These are phyloP conservation scores for Capsicum chinense DNA, from an alignment of 257 asterid genomes.

Conservation along the genomic window DNA sequence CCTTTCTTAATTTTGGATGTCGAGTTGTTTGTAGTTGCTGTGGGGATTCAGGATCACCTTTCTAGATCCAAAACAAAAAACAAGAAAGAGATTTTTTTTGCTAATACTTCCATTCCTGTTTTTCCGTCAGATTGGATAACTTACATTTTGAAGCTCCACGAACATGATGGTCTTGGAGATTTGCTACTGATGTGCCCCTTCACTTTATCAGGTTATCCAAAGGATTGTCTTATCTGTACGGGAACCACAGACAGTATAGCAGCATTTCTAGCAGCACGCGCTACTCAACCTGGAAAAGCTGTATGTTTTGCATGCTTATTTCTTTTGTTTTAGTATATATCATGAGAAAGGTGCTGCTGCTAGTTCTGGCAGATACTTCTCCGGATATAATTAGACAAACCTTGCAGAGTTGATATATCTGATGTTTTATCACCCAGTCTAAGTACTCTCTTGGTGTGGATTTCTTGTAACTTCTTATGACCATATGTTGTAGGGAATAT, in stretches of 20 bases:
- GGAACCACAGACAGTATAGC: constrained; percentile 98
- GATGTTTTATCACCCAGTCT: background rate
- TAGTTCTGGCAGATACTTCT: background rate
- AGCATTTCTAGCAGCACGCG: constrained; percentile 93
- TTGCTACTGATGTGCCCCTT: background rate
- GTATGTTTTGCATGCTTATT: constrained; percentile 48
- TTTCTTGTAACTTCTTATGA: background rate
- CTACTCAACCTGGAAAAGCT: constrained; percentile 83
- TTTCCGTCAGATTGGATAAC: background rate
- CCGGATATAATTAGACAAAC: background rate
- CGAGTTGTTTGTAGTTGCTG: background rate
- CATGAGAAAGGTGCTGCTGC: background rate
- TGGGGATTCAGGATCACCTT: background rate
- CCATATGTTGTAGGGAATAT: background rate
- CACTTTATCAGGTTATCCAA: constrained; percentile 60
- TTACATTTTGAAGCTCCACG: background rate
- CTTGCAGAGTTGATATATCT: background rate
- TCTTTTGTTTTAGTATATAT: constrained; percentile 5
- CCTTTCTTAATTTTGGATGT: background rate
- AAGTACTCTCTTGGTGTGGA: background rate
- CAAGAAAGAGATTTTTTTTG: background rate
- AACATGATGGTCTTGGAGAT: background rate
- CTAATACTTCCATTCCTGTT: background rate
- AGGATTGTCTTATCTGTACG: constrained; percentile 80
- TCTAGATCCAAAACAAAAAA: background rate